Evolutionary conservation across 1,284 basidiomycete genomes (phyloP), one percentile per base, ranked within the genome.

Genomic region (Apiotrichum montevideense): DNA sequence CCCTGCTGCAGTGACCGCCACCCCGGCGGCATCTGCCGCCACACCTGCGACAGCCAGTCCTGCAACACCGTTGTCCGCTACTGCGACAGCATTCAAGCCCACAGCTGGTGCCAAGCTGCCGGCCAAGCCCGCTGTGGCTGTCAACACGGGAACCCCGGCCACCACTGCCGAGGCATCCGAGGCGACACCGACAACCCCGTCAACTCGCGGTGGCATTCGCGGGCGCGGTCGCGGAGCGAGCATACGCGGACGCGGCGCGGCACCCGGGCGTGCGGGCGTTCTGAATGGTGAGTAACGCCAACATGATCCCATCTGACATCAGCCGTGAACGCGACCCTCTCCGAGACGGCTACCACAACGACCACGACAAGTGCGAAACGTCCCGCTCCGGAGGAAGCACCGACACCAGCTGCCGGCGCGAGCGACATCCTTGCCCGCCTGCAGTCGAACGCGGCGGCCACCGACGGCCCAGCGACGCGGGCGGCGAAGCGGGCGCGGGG

Each of bases 301-400:
- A 7, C 37, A 62, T 60, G 40, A 59, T 63, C 46, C 45, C 9
- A 9, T 5, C 35, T 13, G 29, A 35, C 15, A 15, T 57, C 45
- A 72, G 73, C 66, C 43, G 73, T 74, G 48, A 74, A 74, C 52
- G 71, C 73, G 5, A 68, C 70, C 0, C 60, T 74, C 0, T 59
- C 65, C 8, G 33, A 29, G 29, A 29, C 29, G 6, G 11, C 29
- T 5, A 33, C 9, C 9, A 46, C 21, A 13, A 39, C 34, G 10
- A 14, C 40, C 44, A 49, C 41, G 13, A 29, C 29, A 29, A 29
- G 29, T 29, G 29, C 29, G 29, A 61, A 61, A 47, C 56, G 59
- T 21, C 59, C 59, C 7, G 59, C 59, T 8, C 59, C 59, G 6
- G 57, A 59, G 8, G 59, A 61, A 14, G 50, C 14, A 4, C 29